phyloP scores from a whole-genome alignment of 108 stramenopile genomes.

The Chaetoceros muelleri region DNA sequence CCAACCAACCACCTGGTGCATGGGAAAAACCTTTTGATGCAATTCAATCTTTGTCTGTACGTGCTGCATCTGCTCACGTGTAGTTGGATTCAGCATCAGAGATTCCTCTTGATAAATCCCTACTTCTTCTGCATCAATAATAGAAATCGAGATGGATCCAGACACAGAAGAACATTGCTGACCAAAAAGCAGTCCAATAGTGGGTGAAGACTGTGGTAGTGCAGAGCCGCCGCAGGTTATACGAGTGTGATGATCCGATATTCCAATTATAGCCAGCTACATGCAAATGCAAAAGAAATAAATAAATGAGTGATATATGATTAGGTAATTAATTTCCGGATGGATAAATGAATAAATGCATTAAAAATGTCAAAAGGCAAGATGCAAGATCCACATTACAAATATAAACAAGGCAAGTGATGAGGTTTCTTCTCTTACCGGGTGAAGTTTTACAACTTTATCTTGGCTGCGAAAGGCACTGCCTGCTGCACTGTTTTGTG shows the following conservation, averaged over 20 bases:
- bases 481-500: too few relatives aligned
- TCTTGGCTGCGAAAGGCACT: background rate
- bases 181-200: conserved; percentile 62
- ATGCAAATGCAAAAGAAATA: background rate
- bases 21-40: conserved; percentile 71
- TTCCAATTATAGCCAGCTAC: conserved; percentile 69
- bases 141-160: background rate
- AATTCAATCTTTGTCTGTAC: conserved; percentile 47
- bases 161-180: conserved; percentile 5
- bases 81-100: conserved; percentile 35
- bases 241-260: conserved; percentile 79
- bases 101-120: conserved; percentile 16
- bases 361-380: background rate
- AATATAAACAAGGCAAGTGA: too few relatives aligned
- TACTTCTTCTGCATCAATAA: conserved; percentile 25
- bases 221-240: conserved; percentile 64
- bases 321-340: too few relatives aligned
- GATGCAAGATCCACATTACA: too few relatives aligned
- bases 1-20: conserved; percentile 71
- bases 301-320: background rate
- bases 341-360: background rate
- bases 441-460: background rate
- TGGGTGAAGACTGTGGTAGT: conserved; percentile 33
- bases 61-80: conserved; percentile 20
- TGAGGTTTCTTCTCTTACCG: too few relatives aligned